Base-by-base conservation (phyloP, 1,284 basidiomycete species). In the Puccinia novopanici region DNA sequence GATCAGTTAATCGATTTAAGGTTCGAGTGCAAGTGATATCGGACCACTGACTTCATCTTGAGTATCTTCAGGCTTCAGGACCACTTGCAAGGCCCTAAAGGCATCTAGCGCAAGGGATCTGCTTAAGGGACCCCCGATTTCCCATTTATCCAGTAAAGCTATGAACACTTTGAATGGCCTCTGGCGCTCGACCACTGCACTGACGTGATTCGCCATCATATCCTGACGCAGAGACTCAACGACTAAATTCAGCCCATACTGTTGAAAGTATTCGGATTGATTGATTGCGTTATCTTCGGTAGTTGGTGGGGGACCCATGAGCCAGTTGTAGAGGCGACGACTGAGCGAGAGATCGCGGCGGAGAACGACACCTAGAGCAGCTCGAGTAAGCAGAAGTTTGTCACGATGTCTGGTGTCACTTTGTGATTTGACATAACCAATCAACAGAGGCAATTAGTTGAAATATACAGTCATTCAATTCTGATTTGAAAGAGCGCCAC, bases 91-190 rank as follows among this genome's bases (percentile, higher is more conserved):
- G 2, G 92, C 90, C 75, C 89, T 90, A 84, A 96, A 91, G 0
- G 92, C 89, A 82, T 97, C 93, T 80, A 93, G 90, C 4, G 93
- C 90, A 50, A 98, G 87, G 0, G 88, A 88, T 65, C 93, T 90
- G 0, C 94, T 95, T 37, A 99, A 86, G 0, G 90, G 89, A 24
- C 90, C 90, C 0, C 96, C 96, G 73, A 99, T 91, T 86, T 98
- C 95, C 92, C 94, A 98, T 86, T 97, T 97, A 86, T 99, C 97
- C 82, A 98, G 87, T 22, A 99, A 86, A 0, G 95, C 95, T 40
- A 98, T 91, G 85, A 98, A 96, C 67, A 98, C 92, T 86, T 95
- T 95, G 89, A 94, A 98, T 0, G 97, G 94, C 22, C 92, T 82
- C 81, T 87, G 90, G 0, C 92, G 90, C 82, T 92, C 91, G 0